These are phyloP conservation scores for Alternaria metachromatica DNA, from an alignment of 2,329 filamentous ascomycete genomes.

Conservation along the genomic window DNA sequence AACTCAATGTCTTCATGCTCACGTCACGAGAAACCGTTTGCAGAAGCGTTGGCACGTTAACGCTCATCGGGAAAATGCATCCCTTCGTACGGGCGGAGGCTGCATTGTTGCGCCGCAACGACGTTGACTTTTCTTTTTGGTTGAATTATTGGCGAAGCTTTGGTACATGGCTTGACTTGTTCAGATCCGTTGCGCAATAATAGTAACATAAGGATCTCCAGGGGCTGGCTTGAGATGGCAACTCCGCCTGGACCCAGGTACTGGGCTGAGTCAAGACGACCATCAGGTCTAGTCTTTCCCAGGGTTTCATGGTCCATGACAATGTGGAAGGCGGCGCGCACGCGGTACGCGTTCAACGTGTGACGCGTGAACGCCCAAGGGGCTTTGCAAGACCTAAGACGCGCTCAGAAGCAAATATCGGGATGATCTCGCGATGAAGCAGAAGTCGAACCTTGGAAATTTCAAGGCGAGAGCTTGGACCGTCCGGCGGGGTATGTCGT, in stretches of 20 bases:
- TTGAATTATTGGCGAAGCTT: neutral
- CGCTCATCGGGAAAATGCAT: slow-evolving; percentile 1
- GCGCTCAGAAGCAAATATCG: slow-evolving; percentile 16
- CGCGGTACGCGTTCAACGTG: slow-evolving; percentile 18
- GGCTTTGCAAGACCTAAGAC: slow-evolving; percentile 9
- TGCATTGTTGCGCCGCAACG: neutral
- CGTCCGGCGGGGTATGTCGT: slow-evolving; percentile 30
- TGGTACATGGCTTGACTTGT: neutral
- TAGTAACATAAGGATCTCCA: slow-evolving; percentile 1
- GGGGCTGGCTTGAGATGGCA: slow-evolving; percentile 3
- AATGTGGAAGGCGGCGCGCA: slow-evolving; percentile 9
- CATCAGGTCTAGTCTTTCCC: neutral
- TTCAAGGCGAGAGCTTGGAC: slow-evolving; percentile 25
- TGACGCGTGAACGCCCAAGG: slow-evolving; percentile 11
- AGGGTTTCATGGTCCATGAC: slow-evolving; percentile 11
- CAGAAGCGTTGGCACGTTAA: slow-evolving; percentile 12
- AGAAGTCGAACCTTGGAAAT: slow-evolving; percentile 26
- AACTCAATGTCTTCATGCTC: slow-evolving; percentile 11
- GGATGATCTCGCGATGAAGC: slow-evolving; percentile 27
- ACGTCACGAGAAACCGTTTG: slow-evolving; percentile 18
- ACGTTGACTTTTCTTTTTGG: neutral
- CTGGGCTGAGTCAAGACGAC: slow-evolving; percentile 1
- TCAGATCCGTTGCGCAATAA: slow-evolving; percentile 3
- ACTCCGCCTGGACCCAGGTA: neutral
- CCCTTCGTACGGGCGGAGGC: neutral